Base-by-base conservation (phyloP, 2,329 filamentous ascomycete species). In the Furcasterigmium furcatum region DNA sequence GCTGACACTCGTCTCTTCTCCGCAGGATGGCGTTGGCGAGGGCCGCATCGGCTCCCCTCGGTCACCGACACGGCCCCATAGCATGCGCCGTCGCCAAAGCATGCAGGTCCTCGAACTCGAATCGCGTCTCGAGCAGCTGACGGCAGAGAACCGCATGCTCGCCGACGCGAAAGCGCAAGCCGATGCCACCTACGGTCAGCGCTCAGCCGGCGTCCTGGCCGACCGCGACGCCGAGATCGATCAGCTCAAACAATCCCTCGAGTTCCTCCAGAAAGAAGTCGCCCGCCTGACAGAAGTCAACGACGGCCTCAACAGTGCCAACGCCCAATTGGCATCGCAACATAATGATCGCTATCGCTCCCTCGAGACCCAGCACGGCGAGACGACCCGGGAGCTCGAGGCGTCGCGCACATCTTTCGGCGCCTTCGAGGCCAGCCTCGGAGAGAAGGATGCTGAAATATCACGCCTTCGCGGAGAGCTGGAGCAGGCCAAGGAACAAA, bases 81-180 rank as follows among this genome's bases (percentile, higher is more conserved):
- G 91, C 74, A 88, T 99, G 80, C 91, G 92, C 58, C 91, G 92
- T 63, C 88, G 92, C 62, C 94, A 96, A 70, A 97, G 92, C 77
- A 92, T 97, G 85, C 92, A 97, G 71, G 84, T 92, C 45, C 84
- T 97, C 50, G 92, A 99, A 59, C 84, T 99, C 61, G 91, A 97
- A 73, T 77, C 81, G 49, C 83, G 80, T 59, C 79, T 99, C 57
- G 90, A 96, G 56, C 86, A 92, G 65, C 76, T 99, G 53, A 74
- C 87, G 34, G 83, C 85, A 19, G 92, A 99, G 64, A 97, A 97
- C 61, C 84, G 85, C 46, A 72, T 82, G 51, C 82, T 99, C 22
- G 77, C 82, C 55, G 50, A 52, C 19, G 44, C 50, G 12, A 43
- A 43, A 10, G 41, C 41, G 13, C 36, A 39, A 16, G 20, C 36